Conservation (phyloP, 345 rosid genomes). For the Heritiera littoralis region DNA sequence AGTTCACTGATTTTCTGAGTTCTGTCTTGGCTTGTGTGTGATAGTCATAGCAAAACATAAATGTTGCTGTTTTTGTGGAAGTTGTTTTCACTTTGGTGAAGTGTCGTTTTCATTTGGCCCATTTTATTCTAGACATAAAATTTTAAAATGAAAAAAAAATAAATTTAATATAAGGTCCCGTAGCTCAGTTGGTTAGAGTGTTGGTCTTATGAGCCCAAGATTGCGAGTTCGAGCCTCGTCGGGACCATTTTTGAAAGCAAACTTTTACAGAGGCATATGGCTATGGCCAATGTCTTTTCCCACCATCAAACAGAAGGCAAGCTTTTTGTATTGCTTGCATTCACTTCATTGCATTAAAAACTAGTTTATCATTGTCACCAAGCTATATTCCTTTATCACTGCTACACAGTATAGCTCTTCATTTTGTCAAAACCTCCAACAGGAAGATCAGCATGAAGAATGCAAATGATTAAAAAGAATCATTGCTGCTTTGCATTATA, state of each 20-base stretch:
- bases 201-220: conserved; percentile 99
- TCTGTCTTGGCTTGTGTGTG: neutral
- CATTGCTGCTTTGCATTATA: neutral
- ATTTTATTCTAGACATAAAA: no score
- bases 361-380: no score
- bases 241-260: conserved; percentile 35
- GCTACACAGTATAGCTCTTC: no score
- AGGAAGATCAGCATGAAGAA: neutral
- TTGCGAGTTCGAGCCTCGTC: conserved; percentile 94
- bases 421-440: conserved; percentile 1
- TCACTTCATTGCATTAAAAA: no score
- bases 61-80: no score
- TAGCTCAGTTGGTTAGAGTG: conserved; percentile 99
- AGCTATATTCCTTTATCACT: no score
- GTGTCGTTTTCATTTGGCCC: neutral
- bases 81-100: no score
- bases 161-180: conserved; percentile 46
- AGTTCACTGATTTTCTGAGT: neutral
- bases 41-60: neutral
- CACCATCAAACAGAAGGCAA: no score
- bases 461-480: neutral
- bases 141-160: no score
- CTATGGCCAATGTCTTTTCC: no score
- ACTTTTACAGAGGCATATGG: no score
- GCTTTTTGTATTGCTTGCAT: no score